These are phyloP conservation scores for Saccharum hybrid DNA, from an alignment of 202 grass and related monocot genomes.

Conservation along the genomic window DNA sequence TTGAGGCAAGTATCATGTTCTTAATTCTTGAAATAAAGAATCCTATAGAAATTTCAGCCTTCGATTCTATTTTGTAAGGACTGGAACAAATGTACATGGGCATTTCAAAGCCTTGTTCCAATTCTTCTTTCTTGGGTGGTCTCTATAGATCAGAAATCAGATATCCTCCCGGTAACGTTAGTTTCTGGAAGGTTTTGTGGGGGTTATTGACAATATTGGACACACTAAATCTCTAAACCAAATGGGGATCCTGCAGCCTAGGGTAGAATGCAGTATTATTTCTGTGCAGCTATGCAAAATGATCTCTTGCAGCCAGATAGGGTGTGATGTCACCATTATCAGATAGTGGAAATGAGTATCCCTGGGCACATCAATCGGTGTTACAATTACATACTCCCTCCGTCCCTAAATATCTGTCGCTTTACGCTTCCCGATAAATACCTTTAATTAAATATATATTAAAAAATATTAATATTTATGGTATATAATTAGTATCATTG, in stretches of 20 bases:
- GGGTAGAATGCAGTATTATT: constrained; percentile 14
- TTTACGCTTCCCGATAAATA: too few species aligned
- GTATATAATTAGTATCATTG: too few species aligned
- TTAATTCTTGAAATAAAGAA: constrained; percentile 37
- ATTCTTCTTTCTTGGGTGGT: constrained; percentile 2
- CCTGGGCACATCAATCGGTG: background rate
- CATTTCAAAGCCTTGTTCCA: constrained; percentile 1
- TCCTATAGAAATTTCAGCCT: constrained; percentile 2
- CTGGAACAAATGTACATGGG: constrained; percentile 25
- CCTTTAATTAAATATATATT: too few species aligned
- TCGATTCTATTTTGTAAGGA: constrained; percentile 10
- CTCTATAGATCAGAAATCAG: background rate
- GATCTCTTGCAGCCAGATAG: background rate
- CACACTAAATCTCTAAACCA: constrained; percentile 4
- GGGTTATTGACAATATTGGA: constrained; percentile 3
- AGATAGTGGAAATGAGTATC: constrained; percentile 7
- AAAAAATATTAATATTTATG: too few species aligned
- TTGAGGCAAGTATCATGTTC: constrained; percentile 73
- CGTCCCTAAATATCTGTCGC: too few species aligned
- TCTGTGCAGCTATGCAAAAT: background rate
- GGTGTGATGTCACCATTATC: background rate
- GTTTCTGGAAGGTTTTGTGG: constrained; percentile 21
- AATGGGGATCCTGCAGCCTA: constrained; percentile 22
- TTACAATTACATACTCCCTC: constrained; percentile 21
- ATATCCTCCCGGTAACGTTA: background rate